phyloP scores from a whole-genome alignment of 2,329 filamentous ascomycete species.

The Colletotrichum theobromicola region DNA sequence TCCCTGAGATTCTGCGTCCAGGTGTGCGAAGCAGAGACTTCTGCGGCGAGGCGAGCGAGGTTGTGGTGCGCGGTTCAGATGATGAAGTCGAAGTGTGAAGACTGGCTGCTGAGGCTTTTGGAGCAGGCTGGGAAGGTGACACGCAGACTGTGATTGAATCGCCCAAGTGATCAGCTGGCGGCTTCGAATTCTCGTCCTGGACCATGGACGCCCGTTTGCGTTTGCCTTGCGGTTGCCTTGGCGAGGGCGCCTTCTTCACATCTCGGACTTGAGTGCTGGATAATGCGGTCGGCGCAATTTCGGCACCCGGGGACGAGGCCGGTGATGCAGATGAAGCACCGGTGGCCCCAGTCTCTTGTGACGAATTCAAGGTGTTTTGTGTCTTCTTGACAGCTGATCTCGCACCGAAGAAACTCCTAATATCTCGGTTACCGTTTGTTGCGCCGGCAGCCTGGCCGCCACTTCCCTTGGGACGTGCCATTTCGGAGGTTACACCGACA shows the following conservation, averaged over 20 bases:
- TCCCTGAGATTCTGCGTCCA: not conserved
- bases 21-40: not conserved
- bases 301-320: not conserved
- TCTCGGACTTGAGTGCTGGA: not conserved
- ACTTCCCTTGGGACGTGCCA: conserved; percentile 10
- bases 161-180: not conserved
- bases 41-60: not conserved
- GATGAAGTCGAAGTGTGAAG: not conserved
- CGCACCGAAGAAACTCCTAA: conserved; percentile 9
- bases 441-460: not conserved
- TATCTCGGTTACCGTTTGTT: conserved; percentile 4
- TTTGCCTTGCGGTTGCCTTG: not conserved
- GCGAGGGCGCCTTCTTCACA: not conserved
- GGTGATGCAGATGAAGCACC: not conserved
- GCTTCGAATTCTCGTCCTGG: not conserved
- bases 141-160: not conserved
- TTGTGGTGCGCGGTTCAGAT: not conserved
- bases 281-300: not conserved
- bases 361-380: not conserved
- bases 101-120: not conserved
- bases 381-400: not conserved
- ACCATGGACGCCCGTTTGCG: not conserved
- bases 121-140: not conserved
- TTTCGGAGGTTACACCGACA: not conserved
- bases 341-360: not conserved